Percentiles rank a stretch among this genome's conserved stretches.
Conservation (phyloP, 1,284 basidiomycete species). For the Crocinoboletus sp. region DNA sequence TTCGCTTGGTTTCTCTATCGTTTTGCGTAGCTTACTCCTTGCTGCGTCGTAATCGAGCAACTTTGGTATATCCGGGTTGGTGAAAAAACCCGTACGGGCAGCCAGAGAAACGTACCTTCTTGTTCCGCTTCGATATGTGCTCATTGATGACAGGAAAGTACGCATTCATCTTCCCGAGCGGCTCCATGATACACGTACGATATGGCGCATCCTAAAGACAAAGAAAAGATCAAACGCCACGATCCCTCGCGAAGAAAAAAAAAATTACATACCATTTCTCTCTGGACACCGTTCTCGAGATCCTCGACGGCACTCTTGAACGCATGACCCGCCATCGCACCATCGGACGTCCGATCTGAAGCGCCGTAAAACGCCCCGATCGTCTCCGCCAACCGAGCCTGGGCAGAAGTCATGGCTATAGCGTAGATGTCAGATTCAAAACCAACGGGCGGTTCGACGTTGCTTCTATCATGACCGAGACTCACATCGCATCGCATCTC, state of each 20-base stretch:
- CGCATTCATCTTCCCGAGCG: slow-evolving; percentile 91
- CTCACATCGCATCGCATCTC: slow-evolving; percentile 90
- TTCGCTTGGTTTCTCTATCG: slow-evolving; percentile 91
- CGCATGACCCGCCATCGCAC: slow-evolving; percentile 95
- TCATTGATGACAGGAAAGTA: slow-evolving; percentile 96
- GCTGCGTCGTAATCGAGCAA: slow-evolving; percentile 95
- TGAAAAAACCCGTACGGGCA: not conserved
- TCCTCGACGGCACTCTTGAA: slow-evolving; percentile 97
- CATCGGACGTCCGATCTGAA: slow-evolving; percentile 79
- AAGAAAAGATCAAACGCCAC: not conserved
- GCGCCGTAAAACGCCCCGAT: slow-evolving; percentile 92
- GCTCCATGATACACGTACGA: slow-evolving; percentile 93
- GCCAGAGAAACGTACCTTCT: slow-evolving; percentile 63
- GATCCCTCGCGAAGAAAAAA: slow-evolving; percentile 4
- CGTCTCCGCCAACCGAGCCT: slow-evolving; percentile 93
- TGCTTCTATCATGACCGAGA: not conserved
- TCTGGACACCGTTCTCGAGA: slow-evolving; percentile 78
- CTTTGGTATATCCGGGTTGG: slow-evolving; percentile 37
- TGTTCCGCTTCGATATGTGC: slow-evolving; percentile 91
- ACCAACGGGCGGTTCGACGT: not conserved
- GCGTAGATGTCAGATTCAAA: not conserved
- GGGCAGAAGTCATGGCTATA: slow-evolving; percentile 83
- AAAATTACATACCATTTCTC: slow-evolving; percentile 66
- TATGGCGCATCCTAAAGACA: slow-evolving; percentile 80
- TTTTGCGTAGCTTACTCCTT: slow-evolving; percentile 83